Evolutionary conservation across 1,284 basidiomycete species (phyloP).

Genomic region (Heterobasidion annosum): DNA sequence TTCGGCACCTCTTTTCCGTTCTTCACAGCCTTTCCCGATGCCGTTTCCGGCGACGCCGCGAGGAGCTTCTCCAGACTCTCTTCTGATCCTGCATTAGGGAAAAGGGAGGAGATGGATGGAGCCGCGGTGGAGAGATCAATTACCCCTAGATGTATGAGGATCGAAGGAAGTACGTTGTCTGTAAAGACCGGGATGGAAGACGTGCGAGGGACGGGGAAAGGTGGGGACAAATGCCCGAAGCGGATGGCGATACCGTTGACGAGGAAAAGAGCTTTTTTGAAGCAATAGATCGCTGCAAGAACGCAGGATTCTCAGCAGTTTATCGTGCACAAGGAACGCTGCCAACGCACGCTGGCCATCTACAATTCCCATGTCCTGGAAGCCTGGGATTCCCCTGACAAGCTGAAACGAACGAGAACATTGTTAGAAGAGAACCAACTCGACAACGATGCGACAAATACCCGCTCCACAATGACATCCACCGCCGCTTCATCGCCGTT

Average conservation of each 20-base stretch:
- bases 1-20: conserved; percentile 22
- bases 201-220: conserved; percentile 57
- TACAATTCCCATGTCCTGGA: conserved; percentile 63
- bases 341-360: conserved; percentile 47
- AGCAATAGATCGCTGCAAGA: conserved; percentile 65
- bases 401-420: conserved; percentile 10
- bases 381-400: conserved; percentile 62
- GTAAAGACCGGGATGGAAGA: conserved; percentile 64
- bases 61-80: conserved; percentile 33
- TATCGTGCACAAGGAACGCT: not conserved
- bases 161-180: conserved; percentile 82
- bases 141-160: conserved; percentile 71
- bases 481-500: conserved; percentile 29
- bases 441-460: conserved; percentile 20
- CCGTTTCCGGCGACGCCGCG: conserved; percentile 11
- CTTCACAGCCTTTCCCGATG: conserved; percentile 12
- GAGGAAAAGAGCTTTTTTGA: conserved; percentile 85
- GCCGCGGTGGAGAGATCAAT: conserved; percentile 47
- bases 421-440: conserved; percentile 3
- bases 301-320: not conserved
- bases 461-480: conserved; percentile 59
- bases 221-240: conserved; percentile 40
- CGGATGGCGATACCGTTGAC: conserved; percentile 61
- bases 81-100: conserved; percentile 32
- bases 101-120: conserved; percentile 28